Base-by-base conservation (phyloP, 148 eudicot genomes). In the Gaultheria prostrata region DNA sequence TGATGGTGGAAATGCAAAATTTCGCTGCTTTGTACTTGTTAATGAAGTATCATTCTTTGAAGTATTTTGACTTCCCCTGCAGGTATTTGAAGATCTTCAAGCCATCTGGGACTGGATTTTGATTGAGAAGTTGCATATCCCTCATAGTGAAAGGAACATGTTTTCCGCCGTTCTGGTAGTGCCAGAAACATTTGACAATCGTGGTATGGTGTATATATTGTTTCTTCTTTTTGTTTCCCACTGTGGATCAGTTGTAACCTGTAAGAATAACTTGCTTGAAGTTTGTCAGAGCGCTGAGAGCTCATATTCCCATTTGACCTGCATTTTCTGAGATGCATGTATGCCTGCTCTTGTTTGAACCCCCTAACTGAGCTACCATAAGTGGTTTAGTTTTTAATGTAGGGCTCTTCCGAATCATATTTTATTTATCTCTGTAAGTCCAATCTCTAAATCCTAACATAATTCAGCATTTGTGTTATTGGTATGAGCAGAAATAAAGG, bases 61-160 rank as follows among this genome's bases (percentile, higher is more conserved):
- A 45, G 71, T 35, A 13, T 50, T 26, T 33, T 33, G 76, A 45
- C 63, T 65, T 70, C 80, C 79, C 57, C 45, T 83, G 30, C 83
- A 97, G 99, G 95, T 97, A 71, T 87, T 92, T 77, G 99, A 93
- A 91, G 99, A 97, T 85, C 82, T 97, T 80, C 92, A 86, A 88
- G 91, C 95, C 80, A 95, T 95, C 69, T 97, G 98, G 99, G 99
- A 97, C 84, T 97, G 98, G 98, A 89, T 95, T 83, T 91, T 97
- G 87, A 88, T 88, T 80, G 98, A 93, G 85, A 92, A 91, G 80
- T 88, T 97, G 87, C 90, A 87, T 83, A 91, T 97, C 78, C 93
- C 92, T 77, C 87, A 84, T 21, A 91, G 88, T 86, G 89, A 92
- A 84, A 91, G 99, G 88, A 84, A 83, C 78, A 87, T 87, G 92